Evolutionary conservation across 108 stramenopile species (phyloP), one percentile per base, ranked within the genome.

Genomic region (Nitzschia sp.): DNA sequence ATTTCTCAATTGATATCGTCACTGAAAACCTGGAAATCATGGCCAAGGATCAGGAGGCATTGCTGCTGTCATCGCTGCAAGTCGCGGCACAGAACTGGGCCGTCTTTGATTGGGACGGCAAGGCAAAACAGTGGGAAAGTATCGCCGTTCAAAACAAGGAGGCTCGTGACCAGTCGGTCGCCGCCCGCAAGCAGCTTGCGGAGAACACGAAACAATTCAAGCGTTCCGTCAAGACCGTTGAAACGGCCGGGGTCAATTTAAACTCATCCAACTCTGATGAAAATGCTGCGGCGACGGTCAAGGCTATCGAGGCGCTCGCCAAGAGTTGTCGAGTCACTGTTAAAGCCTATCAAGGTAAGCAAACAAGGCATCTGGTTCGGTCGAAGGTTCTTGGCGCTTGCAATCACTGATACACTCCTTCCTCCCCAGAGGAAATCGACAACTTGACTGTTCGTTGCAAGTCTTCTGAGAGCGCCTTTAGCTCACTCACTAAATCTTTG

Each of bases 191-290:
- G 66, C 59, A 70, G 13, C 82, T 94, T 18, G 88, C 82, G 19
- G 89, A 91, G n/a, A 66, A 67, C 0, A 94, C 93, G 35, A 94
- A 94, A 54, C 64, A 64, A 19, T 81, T 94, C 71, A 94, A 94
- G 59, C 69, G 74, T n/a, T 83, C 84, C 21, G 73, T 94, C 23
- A 94, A 94, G 67, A 57, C 49, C n/a, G 73, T 85, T 25, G 86
- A 89, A 49, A 55, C 54, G 29, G 64, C 66, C 13, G 68, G 63
- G 66, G 59, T 55, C 5, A 49, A 71, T 19, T 31, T 74, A 31
- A 47, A 32, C 24, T 36, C 70, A 18, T 23, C 45, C 11, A 54
- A 55, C 36, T 72, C 51, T 29, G 67, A 36, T 26, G 82, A 84
- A n/a, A 71, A 55, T 60, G 70, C 66, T 18, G 36, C 58, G 19